These are phyloP conservation scores for Rossbeevera mucosa DNA, from an alignment of 768 basidiomycete genomes.

Conservation along the genomic window DNA sequence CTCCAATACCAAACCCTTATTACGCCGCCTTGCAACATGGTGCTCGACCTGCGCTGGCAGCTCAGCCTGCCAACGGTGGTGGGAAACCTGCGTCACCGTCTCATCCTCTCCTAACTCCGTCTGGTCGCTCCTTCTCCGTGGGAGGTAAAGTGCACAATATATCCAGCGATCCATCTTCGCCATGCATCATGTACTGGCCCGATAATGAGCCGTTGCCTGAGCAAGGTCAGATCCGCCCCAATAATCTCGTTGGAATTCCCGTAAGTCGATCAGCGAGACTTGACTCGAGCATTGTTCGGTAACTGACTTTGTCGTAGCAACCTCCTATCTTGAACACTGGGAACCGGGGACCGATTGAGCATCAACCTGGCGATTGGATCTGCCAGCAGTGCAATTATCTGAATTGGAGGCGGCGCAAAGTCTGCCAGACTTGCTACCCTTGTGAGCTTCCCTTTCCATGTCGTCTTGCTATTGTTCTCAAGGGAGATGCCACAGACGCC, in stretches of 20 bases:
- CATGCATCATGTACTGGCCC: conserved; percentile 88
- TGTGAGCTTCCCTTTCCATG: conserved; percentile 44
- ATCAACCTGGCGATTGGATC: conserved; percentile 81
- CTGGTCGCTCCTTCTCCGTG: conserved; percentile 68
- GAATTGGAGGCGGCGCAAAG: conserved; percentile 84
- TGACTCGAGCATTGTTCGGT: background rate
- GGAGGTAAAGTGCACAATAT: conserved; percentile 81
- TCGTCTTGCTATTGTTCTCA: conserved; percentile 12
- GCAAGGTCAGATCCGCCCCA: conserved; percentile 71
- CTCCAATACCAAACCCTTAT: conserved; percentile 29
- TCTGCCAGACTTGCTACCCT: conserved; percentile 85
- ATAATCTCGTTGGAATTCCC: conserved; percentile 46
- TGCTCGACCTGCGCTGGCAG: conserved; percentile 26
- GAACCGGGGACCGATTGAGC: conserved; percentile 82
- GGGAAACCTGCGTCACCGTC: conserved; percentile 40
- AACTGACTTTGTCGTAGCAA: conserved; percentile 41
- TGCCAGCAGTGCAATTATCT: conserved; percentile 83
- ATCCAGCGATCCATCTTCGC: conserved; percentile 62
- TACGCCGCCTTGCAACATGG: conserved; percentile 13
- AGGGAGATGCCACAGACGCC: conserved; percentile 51
- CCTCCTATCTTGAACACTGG: conserved; percentile 88
- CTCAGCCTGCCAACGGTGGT: conserved; percentile 14
- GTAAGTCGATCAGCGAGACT: conserved; percentile 35
- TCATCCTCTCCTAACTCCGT: conserved; percentile 78
- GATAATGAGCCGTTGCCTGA: conserved; percentile 84